These are phyloP conservation scores for Rhododendron williamsianum DNA, from an alignment of 148 eudicot genomes.

Conservation along the genomic window DNA sequence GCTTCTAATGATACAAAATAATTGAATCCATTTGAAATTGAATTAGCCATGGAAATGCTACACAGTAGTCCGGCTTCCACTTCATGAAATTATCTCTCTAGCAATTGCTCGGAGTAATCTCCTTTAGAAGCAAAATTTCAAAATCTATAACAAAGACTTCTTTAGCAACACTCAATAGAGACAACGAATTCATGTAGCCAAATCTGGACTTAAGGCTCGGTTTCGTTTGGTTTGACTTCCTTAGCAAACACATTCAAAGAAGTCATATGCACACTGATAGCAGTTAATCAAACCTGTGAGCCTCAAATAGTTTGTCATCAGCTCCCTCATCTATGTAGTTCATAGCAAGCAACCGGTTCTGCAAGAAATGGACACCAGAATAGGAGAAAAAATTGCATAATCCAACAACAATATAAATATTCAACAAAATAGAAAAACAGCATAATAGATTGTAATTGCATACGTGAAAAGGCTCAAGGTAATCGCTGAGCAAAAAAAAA, in stretches of 20 bases:
- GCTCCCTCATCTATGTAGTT: conserved; percentile 94
- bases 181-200: background rate
- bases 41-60: background rate
- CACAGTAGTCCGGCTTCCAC: background rate
- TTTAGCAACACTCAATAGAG: background rate
- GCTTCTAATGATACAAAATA: background rate
- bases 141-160: background rate
- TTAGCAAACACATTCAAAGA: background rate
- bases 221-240: no score
- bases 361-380: conserved; percentile 26
- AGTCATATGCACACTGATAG: background rate
- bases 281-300: conserved; percentile 65
- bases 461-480: background rate
- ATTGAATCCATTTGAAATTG: background rate
- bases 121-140: background rate
- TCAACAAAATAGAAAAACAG: background rate
- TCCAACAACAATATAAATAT: background rate
- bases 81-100: background rate
- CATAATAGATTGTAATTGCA: background rate
- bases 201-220: background rate
- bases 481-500: no score
- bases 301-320: conserved; percentile 77
- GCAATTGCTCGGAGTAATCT: background rate
- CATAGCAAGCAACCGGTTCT: conserved; percentile 98
- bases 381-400: background rate